phyloP scores from a whole-genome alignment of 257 asterid genomes.

The Scutellaria galericulata region DNA sequence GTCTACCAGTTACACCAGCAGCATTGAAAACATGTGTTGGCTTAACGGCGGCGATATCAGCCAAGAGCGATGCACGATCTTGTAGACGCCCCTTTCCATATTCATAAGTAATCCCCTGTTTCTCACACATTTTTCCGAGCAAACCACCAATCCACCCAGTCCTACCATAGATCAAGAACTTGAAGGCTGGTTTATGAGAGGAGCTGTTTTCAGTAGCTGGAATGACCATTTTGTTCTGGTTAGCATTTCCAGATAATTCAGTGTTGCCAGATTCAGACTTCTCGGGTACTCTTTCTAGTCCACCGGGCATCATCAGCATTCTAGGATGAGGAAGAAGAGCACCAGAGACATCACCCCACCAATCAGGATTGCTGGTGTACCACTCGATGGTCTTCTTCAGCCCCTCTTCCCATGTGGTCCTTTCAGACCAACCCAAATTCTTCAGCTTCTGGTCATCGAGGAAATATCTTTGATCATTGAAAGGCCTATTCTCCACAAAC shows the following conservation, averaged over 20 bases:
- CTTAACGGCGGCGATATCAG: slow-evolving; percentile 53
- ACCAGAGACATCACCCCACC: slow-evolving; percentile 89
- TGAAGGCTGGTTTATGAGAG: slow-evolving; percentile 42
- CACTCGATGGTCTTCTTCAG: slow-evolving; percentile 66
- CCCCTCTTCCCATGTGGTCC: slow-evolving; percentile 71
- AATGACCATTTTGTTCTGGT: slow-evolving; percentile 35
- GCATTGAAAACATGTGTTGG: slow-evolving; percentile 72
- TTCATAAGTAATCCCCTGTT: slow-evolving; percentile 59
- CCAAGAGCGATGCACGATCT: slow-evolving; percentile 48
- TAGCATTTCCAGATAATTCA: slow-evolving; percentile 7
- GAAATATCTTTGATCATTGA: slow-evolving; percentile 78
- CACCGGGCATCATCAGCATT: slow-evolving; percentile 74
- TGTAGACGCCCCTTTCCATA: slow-evolving; percentile 67
- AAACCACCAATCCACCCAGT: slow-evolving; percentile 74
- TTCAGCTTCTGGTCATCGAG: slow-evolving; percentile 69
- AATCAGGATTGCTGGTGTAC: slow-evolving; percentile 61
- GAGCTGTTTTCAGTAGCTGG: slow-evolving; percentile 35
- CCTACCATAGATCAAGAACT: slow-evolving; percentile 66
- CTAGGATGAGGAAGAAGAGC: slow-evolving; percentile 74
- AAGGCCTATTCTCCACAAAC: slow-evolving; percentile 79
- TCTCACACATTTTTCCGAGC: slow-evolving; percentile 63
- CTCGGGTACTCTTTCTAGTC: slow-evolving; percentile 44
- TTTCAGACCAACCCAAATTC: slow-evolving; percentile 65
- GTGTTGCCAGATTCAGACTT: slow-evolving; percentile 34
- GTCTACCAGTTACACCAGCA: slow-evolving; percentile 73